phyloP scores from a whole-genome alignment of 306 rosid species.

The Glycine latifolia region DNA sequence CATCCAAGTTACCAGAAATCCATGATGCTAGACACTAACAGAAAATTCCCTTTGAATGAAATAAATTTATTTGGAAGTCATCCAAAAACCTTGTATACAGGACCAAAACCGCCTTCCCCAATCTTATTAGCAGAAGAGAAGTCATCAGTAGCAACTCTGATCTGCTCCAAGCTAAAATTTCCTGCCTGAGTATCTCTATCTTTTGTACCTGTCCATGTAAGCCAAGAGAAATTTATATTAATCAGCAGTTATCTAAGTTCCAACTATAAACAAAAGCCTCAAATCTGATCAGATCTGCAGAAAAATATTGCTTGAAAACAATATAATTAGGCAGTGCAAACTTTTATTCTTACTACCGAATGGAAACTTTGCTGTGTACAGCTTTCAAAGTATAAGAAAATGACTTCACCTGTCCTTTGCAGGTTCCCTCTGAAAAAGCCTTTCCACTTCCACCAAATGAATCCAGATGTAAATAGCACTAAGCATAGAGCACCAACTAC shows the following conservation, averaged over 20 bases:
- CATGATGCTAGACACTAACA: slow-evolving; percentile 10
- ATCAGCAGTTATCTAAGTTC: not conserved
- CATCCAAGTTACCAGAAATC: slow-evolving; percentile 35
- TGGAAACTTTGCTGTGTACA: not conserved
- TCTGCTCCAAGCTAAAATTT: slow-evolving; percentile 16
- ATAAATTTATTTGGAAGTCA: not conserved
- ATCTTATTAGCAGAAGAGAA: slow-evolving; percentile 27
- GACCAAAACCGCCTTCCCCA: slow-evolving; percentile 29
- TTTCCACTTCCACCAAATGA: slow-evolving; percentile 27
- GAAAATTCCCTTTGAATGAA: slow-evolving; percentile 25
- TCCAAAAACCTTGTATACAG: slow-evolving; percentile 27
- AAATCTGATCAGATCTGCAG: not conserved
- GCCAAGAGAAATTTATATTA: slow-evolving; percentile 25
- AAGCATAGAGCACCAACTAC: slow-evolving; percentile 13
- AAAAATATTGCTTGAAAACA: not conserved
- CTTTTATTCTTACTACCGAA: slow-evolving; percentile 7
- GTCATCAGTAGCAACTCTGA: slow-evolving; percentile 21
- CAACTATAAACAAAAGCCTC: slow-evolving; percentile 30
- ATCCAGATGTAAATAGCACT: not conserved
- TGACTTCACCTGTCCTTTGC: not conserved
- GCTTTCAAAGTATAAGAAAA: slow-evolving; percentile 17
- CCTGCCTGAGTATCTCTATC: slow-evolving; percentile 14
- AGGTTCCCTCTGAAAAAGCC: slow-evolving; percentile 8
- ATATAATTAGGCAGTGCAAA: slow-evolving; percentile 5
- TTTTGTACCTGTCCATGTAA: slow-evolving; percentile 29